Percentiles rank a stretch among this genome's conserved stretches.
Conservation (phyloP, 192 early-diverging fungal species). For the Coemansia sp. region DNA sequence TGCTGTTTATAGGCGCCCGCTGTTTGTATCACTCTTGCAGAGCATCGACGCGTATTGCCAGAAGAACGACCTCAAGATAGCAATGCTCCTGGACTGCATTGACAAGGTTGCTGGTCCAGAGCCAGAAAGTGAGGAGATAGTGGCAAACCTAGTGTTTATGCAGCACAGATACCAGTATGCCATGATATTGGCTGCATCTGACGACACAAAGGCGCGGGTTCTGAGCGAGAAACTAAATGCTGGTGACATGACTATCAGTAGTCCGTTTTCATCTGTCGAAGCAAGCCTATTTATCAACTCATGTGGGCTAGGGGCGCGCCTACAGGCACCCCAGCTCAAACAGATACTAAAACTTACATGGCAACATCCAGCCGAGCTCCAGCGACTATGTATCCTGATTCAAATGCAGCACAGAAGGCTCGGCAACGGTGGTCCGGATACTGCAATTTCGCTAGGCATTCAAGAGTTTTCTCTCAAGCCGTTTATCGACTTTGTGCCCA, state of each 20-base stretch:
- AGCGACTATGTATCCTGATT: constrained; percentile 10
- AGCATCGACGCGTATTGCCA: constrained; percentile 15
- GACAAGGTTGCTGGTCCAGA: constrained; percentile 7
- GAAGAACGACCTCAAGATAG: constrained; percentile 3
- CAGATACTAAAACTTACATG: constrained; percentile 17
- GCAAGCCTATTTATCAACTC: constrained; percentile 7
- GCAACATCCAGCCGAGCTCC: constrained; percentile 18
- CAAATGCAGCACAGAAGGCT: neutral
- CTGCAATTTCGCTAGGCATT: neutral
- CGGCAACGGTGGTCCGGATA: neutral
- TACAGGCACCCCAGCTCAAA: constrained; percentile 15
- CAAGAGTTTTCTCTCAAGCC: neutral
- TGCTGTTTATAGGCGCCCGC: neutral
- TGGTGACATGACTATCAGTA: neutral
- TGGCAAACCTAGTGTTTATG: constrained; percentile 6
- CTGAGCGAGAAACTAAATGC: constrained; percentile 9
- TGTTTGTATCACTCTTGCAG: constrained; percentile 2
- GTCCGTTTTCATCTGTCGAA: constrained; percentile 8
- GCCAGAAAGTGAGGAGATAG: neutral
- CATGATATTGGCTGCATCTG: constrained; percentile 16
- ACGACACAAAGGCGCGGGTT: constrained; percentile 14
- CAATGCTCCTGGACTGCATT: constrained; percentile 17
- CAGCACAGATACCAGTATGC: constrained; percentile 2
- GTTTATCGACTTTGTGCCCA: constrained; percentile 9
- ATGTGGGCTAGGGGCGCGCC: neutral